Conservation (phyloP, 192 early-diverging fungal genomes). For the Linnemannia zychae region DNA sequence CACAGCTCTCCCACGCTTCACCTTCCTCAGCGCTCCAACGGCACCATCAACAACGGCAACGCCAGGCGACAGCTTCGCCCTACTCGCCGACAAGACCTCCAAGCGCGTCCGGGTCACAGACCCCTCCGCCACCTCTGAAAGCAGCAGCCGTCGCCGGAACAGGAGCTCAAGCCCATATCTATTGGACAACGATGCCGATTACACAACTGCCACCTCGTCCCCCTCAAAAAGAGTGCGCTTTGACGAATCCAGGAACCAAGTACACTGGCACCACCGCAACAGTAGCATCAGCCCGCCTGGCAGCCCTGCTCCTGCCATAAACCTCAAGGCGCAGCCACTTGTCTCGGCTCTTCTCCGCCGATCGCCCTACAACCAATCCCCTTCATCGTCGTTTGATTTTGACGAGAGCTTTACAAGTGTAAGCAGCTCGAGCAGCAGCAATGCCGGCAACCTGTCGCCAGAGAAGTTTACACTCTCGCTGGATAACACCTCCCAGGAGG, state of each 20-base stretch:
- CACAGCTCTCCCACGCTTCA: neutral
- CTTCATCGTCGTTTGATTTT: neutral
- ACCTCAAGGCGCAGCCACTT: conserved; percentile 1
- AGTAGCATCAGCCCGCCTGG: conserved; percentile 19
- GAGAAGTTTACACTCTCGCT: conserved; percentile 23
- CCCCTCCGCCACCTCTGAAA: neutral
- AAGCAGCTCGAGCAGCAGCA: neutral
- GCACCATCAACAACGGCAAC: neutral
- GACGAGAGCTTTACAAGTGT: neutral
- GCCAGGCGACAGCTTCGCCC: conserved; percentile 9
- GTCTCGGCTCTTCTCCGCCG: neutral
- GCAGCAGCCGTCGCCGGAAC: neutral
- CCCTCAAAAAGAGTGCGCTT: conserved; percentile 29
- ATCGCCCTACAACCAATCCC: neutral
- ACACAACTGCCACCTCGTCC: neutral
- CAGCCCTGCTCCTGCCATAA: neutral
- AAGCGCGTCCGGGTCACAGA: conserved; percentile 24
- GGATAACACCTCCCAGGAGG: conserved; percentile 30
- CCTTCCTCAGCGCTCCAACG: neutral
- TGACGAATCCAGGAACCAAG: conserved; percentile 29
- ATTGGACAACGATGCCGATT: neutral
- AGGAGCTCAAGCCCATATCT: neutral
- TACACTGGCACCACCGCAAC: conserved; percentile 10
- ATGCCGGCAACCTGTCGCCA: conserved; percentile 4
- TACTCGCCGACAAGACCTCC: conserved; percentile 29